A percentile compares a stretch with the other conserved stretches of the same genome.
phyloP scores from a whole-genome alignment of 495 filamentous ascomycete species.

The Aspergillus nidulans region DNA sequence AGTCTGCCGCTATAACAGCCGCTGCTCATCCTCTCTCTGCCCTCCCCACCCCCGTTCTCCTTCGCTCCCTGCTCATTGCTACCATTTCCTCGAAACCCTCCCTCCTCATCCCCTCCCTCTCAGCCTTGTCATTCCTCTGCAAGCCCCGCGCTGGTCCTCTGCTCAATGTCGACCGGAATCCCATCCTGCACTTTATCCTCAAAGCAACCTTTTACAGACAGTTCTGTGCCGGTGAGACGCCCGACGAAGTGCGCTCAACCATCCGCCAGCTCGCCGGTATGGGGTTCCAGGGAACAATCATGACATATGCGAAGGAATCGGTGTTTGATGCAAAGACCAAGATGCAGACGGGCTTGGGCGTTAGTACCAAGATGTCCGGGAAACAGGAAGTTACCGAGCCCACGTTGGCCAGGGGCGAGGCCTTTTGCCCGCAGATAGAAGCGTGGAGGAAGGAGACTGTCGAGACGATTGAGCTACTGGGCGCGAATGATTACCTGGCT shows the following conservation, averaged over 20 bases:
- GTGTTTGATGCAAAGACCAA: conserved; percentile 35
- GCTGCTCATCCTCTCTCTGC: conserved; percentile 49
- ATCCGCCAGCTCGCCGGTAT: conserved; percentile 34
- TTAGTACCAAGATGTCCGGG: conserved; percentile 5
- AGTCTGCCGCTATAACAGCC: conserved; percentile 13
- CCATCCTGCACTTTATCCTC: conserved; percentile 33
- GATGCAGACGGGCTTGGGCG: conserved; percentile 23
- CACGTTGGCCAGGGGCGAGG: too few relatives aligned
- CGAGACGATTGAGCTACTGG: conserved; percentile 63
- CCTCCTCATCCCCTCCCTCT: conserved; percentile 60
- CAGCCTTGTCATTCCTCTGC: conserved; percentile 55
- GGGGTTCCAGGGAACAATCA: conserved; percentile 43
- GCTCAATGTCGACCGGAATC: conserved; percentile 40
- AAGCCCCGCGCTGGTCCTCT: conserved; percentile 26
- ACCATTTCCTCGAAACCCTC: conserved; percentile 48
- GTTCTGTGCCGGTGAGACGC: conserved; percentile 44
- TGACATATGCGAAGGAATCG: conserved; percentile 45
- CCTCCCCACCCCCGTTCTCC: conserved; percentile 62
- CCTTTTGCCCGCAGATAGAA: conserved; percentile 50
- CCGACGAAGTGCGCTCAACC: conserved; percentile 27
- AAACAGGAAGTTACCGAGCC: conserved; percentile 13
- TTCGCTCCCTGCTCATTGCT: conserved; percentile 71
- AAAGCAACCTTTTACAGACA: conserved; percentile 46
- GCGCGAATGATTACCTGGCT: conserved; percentile 71
- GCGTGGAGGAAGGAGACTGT: conserved; percentile 67